These are phyloP conservation scores for Bocquillonia castaneifolia DNA, from an alignment of 441 rosid species.

Conservation along the genomic window DNA sequence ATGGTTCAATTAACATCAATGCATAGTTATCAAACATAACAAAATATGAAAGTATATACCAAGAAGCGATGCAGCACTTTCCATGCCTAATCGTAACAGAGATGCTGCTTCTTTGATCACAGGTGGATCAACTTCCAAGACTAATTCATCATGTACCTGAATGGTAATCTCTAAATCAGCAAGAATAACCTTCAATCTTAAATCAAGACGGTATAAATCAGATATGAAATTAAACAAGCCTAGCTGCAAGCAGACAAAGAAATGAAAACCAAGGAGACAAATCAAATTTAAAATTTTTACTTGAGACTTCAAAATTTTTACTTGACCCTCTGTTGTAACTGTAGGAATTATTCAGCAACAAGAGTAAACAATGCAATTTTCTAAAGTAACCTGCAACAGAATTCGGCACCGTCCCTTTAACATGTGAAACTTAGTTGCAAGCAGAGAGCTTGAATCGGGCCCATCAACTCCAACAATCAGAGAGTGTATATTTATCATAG, in stretches of 20 bases:
- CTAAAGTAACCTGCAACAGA: slow-evolving; percentile 68
- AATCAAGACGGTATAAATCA: not conserved
- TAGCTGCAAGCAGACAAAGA: slow-evolving; percentile 4
- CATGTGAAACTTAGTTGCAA: slow-evolving; percentile 47
- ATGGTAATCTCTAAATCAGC: slow-evolving; percentile 10
- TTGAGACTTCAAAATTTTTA: not conserved
- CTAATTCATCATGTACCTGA: slow-evolving; percentile 94
- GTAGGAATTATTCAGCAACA: not conserved
- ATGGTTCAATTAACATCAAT: slow-evolving; percentile 13
- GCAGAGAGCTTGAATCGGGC: slow-evolving; percentile 39
- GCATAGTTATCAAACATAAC: not conserved
- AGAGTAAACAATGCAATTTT: slow-evolving; percentile 3
- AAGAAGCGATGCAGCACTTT: slow-evolving; percentile 67
- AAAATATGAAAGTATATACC: slow-evolving; percentile 36
- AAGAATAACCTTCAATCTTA: slow-evolving; percentile 14
- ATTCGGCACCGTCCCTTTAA: slow-evolving; percentile 75
- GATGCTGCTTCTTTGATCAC: slow-evolving; percentile 71
- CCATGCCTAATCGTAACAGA: slow-evolving; percentile 71
- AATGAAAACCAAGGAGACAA: not conserved
- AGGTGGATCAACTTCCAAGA: slow-evolving; percentile 75
- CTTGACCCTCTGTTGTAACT: not conserved
- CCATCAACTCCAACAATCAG: slow-evolving; percentile 42
- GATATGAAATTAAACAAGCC: slow-evolving; percentile 6
- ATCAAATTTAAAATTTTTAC: not conserved
- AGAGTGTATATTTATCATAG: slow-evolving; percentile 72